Evolutionary conservation across 805 yeast species (phyloP).

Genomic region (Suhomyces pyralidae): DNA sequence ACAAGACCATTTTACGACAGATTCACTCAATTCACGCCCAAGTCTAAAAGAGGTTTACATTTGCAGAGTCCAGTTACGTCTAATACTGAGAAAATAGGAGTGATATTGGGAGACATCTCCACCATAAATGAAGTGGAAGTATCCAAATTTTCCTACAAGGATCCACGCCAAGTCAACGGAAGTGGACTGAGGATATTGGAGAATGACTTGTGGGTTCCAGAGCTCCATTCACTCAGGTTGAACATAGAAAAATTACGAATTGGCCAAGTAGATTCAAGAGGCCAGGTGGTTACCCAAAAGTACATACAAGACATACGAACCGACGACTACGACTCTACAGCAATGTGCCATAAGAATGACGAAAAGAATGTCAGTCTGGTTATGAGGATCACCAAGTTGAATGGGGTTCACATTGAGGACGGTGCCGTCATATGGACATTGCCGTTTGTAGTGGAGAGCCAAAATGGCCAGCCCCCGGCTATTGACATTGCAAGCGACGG

Average conservation of each 20-base stretch:
- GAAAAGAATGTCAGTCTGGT: conserved; percentile 12
- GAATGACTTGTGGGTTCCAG: conserved; percentile 39
- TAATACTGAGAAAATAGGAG: conserved; percentile 25
- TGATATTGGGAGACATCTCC: conserved; percentile 28
- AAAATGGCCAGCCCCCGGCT: conserved; percentile 7
- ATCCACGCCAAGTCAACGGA: conserved; percentile 11
- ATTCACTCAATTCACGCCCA: conserved; percentile 21
- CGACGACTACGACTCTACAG: conserved; percentile 3
- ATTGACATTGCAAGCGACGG: conserved; percentile 19
- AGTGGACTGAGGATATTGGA: conserved; percentile 6
- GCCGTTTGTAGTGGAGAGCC: conserved; percentile 15
- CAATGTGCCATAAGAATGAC: background rate
- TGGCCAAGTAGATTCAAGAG: conserved; percentile 40
- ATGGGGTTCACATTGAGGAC: conserved; percentile 27
- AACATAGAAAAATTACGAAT: conserved; percentile 43
- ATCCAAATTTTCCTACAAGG: conserved; percentile 13
- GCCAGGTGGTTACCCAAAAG: conserved; percentile 28
- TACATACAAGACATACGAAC: conserved; percentile 15
- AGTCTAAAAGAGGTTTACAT: conserved; percentile 28
- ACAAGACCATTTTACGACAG: conserved; percentile 23
- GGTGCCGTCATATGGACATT: conserved; percentile 29
- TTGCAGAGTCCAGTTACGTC: conserved; percentile 27
- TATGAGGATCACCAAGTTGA: conserved; percentile 28
- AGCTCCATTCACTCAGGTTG: conserved; percentile 42
- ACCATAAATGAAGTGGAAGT: conserved; percentile 23